A percentile compares a stretch with the other conserved stretches of the same genome.
These are phyloP conservation scores for Neonothopanus nambi DNA, from an alignment of 1,284 basidiomycete genomes.

Conservation along the genomic window DNA sequence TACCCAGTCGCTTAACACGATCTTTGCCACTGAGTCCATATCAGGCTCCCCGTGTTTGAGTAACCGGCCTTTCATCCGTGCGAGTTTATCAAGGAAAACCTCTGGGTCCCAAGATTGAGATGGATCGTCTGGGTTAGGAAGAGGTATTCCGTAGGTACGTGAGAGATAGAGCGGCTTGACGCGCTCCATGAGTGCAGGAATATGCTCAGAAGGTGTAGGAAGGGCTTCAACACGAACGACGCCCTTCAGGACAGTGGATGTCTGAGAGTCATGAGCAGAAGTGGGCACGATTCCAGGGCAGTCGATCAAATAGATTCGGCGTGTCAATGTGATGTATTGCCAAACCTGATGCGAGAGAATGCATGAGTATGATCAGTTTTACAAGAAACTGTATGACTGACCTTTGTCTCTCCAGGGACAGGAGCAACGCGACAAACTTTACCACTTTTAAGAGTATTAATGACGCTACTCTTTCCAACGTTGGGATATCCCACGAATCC, in stretches of 20 bases:
- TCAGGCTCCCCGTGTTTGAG: conserved; percentile 96
- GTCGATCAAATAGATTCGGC: conserved; percentile 98
- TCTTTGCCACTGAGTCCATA: conserved; percentile 90
- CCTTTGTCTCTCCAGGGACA: conserved; percentile 97
- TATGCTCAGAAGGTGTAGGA: conserved; percentile 91
- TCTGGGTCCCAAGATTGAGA: conserved; percentile 69
- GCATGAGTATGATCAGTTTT: background rate
- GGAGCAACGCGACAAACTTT: conserved; percentile 98
- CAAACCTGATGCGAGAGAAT: conserved; percentile 75
- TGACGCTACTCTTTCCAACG: conserved; percentile 96
- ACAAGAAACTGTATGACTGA: conserved; percentile 28
- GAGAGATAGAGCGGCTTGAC: conserved; percentile 93
- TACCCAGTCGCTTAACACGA: conserved; percentile 97
- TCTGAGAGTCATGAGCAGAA: conserved; percentile 88
- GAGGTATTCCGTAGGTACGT: conserved; percentile 83
- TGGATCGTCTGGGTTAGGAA: conserved; percentile 57
- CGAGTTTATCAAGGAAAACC: conserved; percentile 83
- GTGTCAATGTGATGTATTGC: conserved; percentile 98
- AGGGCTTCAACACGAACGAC: conserved; percentile 97
- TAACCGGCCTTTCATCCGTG: conserved; percentile 89
- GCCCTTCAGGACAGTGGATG: conserved; percentile 93
- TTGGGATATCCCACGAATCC: conserved; percentile 99
- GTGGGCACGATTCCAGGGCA: conserved; percentile 98
- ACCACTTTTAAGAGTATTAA: conserved; percentile 98
- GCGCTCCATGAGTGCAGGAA: conserved; percentile 84